These are phyloP conservation scores for Astragalus glycyphyllos DNA, from an alignment of 306 rosid genomes.

Conservation along the genomic window DNA sequence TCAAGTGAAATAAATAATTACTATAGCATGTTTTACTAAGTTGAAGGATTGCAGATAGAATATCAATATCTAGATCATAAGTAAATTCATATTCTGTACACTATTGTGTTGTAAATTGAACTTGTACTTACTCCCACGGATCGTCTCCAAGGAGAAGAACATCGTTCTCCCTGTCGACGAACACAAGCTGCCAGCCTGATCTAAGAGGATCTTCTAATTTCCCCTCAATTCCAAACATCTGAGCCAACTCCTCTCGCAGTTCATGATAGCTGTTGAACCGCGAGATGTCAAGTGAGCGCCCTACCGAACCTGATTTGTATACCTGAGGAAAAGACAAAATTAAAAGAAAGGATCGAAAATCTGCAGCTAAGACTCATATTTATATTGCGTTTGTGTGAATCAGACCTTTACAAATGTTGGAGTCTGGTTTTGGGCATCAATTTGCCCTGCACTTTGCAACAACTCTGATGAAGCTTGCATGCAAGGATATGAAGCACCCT, in stretches of 20 bases:
- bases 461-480: slow-evolving; percentile 75
- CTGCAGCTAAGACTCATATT: slow-evolving; percentile 21
- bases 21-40: slow-evolving; percentile 5
- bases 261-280: slow-evolving; percentile 91
- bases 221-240: slow-evolving; percentile 94
- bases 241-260: slow-evolving; percentile 89
- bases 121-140: slow-evolving; percentile 88
- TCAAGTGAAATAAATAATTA: slow-evolving; percentile 19
- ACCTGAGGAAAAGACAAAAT: slow-evolving; percentile 60
- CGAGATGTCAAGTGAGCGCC: slow-evolving; percentile 91
- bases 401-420: slow-evolving; percentile 80
- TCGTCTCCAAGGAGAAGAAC: slow-evolving; percentile 97
- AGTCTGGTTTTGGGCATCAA: slow-evolving; percentile 64
- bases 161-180: slow-evolving; percentile 96
- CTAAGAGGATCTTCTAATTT: slow-evolving; percentile 90
- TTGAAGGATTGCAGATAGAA: neutral
- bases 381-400: neutral
- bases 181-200: slow-evolving; percentile 99
- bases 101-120: slow-evolving; percentile 15
- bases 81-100: neutral
- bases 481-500: slow-evolving; percentile 62
- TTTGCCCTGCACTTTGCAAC: slow-evolving; percentile 70
- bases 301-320: slow-evolving; percentile 83
- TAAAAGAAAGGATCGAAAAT: slow-evolving; percentile 19
- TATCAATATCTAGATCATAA: neutral